Base-by-base conservation (phyloP, 139 green algal genomes). In the Chlorella sorokiniana region DNA sequence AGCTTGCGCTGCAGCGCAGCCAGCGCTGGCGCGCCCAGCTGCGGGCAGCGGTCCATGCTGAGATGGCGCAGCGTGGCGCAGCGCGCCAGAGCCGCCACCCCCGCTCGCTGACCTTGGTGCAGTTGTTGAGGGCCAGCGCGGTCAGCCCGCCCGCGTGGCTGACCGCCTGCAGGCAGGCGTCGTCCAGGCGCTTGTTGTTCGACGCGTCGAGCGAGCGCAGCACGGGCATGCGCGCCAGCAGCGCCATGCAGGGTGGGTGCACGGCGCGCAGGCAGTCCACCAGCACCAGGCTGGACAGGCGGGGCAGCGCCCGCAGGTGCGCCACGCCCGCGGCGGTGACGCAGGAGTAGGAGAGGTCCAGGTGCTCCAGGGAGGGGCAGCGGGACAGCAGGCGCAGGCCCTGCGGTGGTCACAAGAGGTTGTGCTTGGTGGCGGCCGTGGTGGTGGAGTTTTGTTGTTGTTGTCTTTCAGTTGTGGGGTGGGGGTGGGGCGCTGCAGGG, bases 131-230 rank as follows among this genome's bases (percentile, higher is more conserved):
- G 14, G 44, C 33, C 33, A 82, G 77, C 7, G 77, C 56, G 42
- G 31, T 65, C 35, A 82, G 64, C 64, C 67, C 63, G 22, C 44
- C 51, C 7, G 44, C 48, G 45, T 65, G 45, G 64, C 63, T 76
- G 33, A 82, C 27, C 23, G 64, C 77, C 77, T 82, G 59, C 41
- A 82, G 59, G 63, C 77, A 68, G 4, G 56, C 77, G 27, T 82
- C 77, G 45, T 82, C 77, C 44, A 82, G 33, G 23, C 77, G 64
- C 63, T 82, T 82, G 71, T 78, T 67, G 33, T 62, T 42, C 8
- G 38, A 59, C 4, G 52, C 3, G 5, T 64, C 42, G 45, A 82
- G 22, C 10, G 40, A 22, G n/a, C 38, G 33, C 77, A 82, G 31
- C 8, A 41, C 45, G 14, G 59, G 41, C 62, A 65, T 40, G 27